Evolutionary conservation across 1,284 basidiomycete genomes (phyloP), one percentile per base, ranked within the genome.

Genomic region (Sporisorium graminicola): DNA sequence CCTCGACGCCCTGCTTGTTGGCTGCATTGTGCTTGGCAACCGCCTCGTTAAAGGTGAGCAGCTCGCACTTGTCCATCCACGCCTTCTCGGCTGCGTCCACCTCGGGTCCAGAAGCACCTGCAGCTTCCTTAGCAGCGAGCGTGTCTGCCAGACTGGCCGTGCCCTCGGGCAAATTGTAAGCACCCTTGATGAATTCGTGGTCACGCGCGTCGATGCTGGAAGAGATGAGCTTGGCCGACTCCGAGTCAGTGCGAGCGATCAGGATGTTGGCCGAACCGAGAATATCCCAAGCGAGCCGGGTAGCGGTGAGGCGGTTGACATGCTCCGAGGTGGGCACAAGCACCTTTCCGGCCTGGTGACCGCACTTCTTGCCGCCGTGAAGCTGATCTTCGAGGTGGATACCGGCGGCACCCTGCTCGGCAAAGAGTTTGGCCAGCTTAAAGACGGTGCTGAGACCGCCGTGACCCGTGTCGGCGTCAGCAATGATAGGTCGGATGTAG

Each of bases 311-410:
- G 37, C 94, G 91, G 54, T 92, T 92, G 72, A 93, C 88, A 82
- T 95, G 94, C 24, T 93, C 91, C 12, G 92, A 93, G 5, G 92
- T 91, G 16, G 94, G 94, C 2, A 96, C 94, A 62, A 96, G 89
- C 47, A 96, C 94, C 86, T 96, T 96, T 64, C 94, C 94, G n/a
- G 92, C 92, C 82, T 95, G 89, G 87, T 96, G 94, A 20, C 94
- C 94, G 83, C 94, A 96, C 90, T 85, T 85, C 57, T 84, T 87
- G 37, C 84, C 84, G 50, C 84, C 84, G 52, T 85, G 84, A 55
- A 85, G 75, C 74, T 85, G 84, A 56, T 85, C 84, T 60, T 85
- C 84, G 35, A 85, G 68, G 52, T 85, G 84, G 37, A 85, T 81
- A 27, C 73, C 83, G 5, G 84, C 80, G 7, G 84, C 84, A 20